phyloP scores from a whole-genome alignment of 345 rosid genomes.

The Chamaenerion angustifolium region DNA sequence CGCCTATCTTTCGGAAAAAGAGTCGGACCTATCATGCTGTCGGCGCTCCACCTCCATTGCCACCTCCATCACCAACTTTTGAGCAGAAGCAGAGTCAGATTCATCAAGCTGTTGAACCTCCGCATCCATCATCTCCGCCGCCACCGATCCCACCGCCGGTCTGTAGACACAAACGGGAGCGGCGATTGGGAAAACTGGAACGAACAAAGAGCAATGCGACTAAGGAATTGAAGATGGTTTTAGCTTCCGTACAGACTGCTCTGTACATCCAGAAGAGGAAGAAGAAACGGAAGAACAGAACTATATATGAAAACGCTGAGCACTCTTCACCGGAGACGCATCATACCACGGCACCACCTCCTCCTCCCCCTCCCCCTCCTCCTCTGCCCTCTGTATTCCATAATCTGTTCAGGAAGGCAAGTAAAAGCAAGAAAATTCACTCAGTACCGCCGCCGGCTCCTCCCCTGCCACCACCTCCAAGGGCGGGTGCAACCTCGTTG shows the following conservation, averaged over 20 bases:
- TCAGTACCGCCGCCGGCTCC: slow-evolving; percentile 38
- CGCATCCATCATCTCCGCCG: slow-evolving; percentile 19
- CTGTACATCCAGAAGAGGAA: slow-evolving; percentile 34
- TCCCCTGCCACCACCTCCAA: slow-evolving; percentile 24
- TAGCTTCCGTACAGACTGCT: slow-evolving; percentile 37
- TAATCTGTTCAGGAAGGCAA: slow-evolving; percentile 42
- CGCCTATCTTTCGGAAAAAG: slow-evolving; percentile 15
- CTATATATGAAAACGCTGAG: slow-evolving; percentile 6
- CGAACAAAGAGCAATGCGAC: slow-evolving; percentile 58
- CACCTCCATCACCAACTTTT: slow-evolving; percentile 12
- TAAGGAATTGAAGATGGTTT: slow-evolving; percentile 57
- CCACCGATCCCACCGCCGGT: slow-evolving; percentile 24
- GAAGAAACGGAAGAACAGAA: slow-evolving; percentile 41
- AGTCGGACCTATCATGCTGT: slow-evolving; percentile 24
- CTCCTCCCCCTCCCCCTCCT: slow-evolving; percentile 65
- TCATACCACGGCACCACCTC: slow-evolving; percentile 24
- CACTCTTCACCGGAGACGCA: slow-evolving; percentile 11
- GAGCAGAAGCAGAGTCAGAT: no score
- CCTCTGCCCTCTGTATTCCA: slow-evolving; percentile 52
- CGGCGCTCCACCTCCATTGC: slow-evolving; percentile 19
- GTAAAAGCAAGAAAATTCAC: slow-evolving; percentile 44
- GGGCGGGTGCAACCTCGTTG: not conserved
- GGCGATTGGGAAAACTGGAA: slow-evolving; percentile 17
- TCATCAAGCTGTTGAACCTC: slow-evolving; percentile 6
- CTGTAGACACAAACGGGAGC: slow-evolving; percentile 14